Evolutionary conservation across 371 early-diverging fungal species (phyloP), one percentile per base, ranked within the genome.

Genomic region (Mortierella sp.): DNA sequence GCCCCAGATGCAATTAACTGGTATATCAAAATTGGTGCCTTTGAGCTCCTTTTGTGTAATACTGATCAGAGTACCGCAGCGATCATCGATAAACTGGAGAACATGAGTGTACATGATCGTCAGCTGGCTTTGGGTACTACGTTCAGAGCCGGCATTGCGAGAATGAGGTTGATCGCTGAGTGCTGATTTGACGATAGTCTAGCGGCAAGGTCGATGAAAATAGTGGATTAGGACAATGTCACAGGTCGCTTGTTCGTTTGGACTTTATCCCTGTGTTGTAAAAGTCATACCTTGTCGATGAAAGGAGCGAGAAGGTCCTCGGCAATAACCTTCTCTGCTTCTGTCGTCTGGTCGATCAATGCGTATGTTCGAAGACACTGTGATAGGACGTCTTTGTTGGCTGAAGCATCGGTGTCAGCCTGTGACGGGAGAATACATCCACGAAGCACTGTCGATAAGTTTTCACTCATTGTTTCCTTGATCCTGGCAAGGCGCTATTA

Each of bases 341-440:
- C 88, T n/a, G 69, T 65, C 2, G 90, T 86, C 51, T 89, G 87
- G 46, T 94, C 93, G 47, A 94, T 90, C 48, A 92, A 66, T 17
- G 90, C 87, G 71, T 91, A 92, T 0, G 90, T 90, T 41, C 93
- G 79, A 21, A 94, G 69, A 49, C 86, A 91, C 69, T 93, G 91
- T 9, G 82, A 79, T 12, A 93, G 77, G 3, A 86, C 81, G 12
- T 88, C 84, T 9, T 83, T 83, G n/a, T 86, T 82, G 1, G 81
- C 52, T 16, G 53, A 50, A 21, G 81, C 67, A 17, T 78, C 57
- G n/a, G 83, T 77, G 2, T 79, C 79, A n/a, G 31, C 27, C 29
- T 50, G 53, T 19, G 45, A 16, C 5, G 67, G 45, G 31, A 74
- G 59, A 22, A 92, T 81, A 31, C 83, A 84, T 17, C 73, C 34